phyloP scores from a whole-genome alignment of 78 protist species.

The Abeoforma whisleri region DNA sequence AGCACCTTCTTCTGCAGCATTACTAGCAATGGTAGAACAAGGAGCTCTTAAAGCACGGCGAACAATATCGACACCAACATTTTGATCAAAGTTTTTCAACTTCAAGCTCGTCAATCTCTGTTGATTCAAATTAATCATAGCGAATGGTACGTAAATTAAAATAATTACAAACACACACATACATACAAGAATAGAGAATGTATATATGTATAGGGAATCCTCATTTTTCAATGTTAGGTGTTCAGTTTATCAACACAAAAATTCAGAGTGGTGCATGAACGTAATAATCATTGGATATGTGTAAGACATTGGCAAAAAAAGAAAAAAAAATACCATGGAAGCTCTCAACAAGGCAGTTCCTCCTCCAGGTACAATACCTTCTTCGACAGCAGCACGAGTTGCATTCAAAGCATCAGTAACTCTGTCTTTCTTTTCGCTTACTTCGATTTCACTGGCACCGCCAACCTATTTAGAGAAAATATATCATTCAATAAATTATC shows the following conservation, averaged over 20 bases:
- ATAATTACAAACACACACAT: conserved; percentile 4
- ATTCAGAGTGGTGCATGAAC: too few species aligned
- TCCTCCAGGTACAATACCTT: conserved; percentile 97
- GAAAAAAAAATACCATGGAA: too few species aligned
- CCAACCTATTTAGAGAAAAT: conserved; percentile 73
- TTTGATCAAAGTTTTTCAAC: conserved; percentile 71
- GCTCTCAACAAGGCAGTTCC: conserved; percentile 48
- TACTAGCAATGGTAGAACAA: conserved; percentile 70
- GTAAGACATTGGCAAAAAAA: too few species aligned
- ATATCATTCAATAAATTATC: not conserved
- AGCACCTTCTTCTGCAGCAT: conserved; percentile 91
- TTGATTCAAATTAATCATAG: not conserved
- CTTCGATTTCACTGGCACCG: conserved; percentile 98
- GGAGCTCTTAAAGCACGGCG: conserved; percentile 74
- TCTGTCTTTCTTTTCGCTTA: conserved; percentile 96
- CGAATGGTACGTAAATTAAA: not conserved
- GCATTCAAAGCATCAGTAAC: conserved; percentile 95
- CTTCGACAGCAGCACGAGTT: conserved; percentile 95
- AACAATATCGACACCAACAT: conserved; percentile 81
- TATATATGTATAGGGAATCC: too few species aligned
- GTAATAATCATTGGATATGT: not conserved
- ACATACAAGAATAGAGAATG: too few species aligned
- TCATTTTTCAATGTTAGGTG: too few species aligned
- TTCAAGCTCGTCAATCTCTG: conserved; percentile 48
- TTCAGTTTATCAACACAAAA: too few species aligned